Percentiles rank a stretch among this genome's conserved stretches.
These are phyloP conservation scores for Amanita rimosa DNA, from an alignment of 768 basidiomycete species.

Conservation along the genomic window DNA sequence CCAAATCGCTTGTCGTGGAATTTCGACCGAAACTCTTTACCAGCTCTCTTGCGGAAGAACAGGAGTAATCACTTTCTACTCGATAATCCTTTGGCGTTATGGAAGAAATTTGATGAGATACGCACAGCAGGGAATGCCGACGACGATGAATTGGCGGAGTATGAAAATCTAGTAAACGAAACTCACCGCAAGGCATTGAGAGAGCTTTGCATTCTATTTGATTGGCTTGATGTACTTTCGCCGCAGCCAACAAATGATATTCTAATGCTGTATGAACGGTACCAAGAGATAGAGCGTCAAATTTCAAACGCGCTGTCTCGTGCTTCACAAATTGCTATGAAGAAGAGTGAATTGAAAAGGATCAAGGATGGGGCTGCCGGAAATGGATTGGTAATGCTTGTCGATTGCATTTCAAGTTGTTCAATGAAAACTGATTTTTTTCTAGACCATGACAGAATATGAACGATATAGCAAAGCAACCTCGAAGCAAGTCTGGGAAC, in stretches of 20 bases:
- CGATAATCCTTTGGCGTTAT: constrained; percentile 8
- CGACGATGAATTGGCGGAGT: background rate
- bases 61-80: background rate
- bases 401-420: no score
- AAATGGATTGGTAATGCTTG: no score
- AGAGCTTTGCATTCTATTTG: constrained; percentile 7
- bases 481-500: no score
- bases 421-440: no score
- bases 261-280: constrained; percentile 6
- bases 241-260: constrained; percentile 10
- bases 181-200: constrained; percentile 7
- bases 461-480: no score
- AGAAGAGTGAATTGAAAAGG: background rate
- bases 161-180: background rate
- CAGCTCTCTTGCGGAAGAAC: constrained; percentile 1
- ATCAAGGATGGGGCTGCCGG: background rate
- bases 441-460: no score
- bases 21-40: constrained; percentile 11
- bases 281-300: constrained; percentile 7
- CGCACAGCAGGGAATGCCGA: background rate
- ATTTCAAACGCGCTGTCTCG: constrained; percentile 7
- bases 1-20: constrained; percentile 12
- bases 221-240: constrained; percentile 8
- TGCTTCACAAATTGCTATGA: constrained; percentile 6
- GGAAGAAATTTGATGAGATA: constrained; percentile 6